Conservation (phyloP, 2,329 filamentous ascomycete species). For the Curvularia hawaiiensis region DNA sequence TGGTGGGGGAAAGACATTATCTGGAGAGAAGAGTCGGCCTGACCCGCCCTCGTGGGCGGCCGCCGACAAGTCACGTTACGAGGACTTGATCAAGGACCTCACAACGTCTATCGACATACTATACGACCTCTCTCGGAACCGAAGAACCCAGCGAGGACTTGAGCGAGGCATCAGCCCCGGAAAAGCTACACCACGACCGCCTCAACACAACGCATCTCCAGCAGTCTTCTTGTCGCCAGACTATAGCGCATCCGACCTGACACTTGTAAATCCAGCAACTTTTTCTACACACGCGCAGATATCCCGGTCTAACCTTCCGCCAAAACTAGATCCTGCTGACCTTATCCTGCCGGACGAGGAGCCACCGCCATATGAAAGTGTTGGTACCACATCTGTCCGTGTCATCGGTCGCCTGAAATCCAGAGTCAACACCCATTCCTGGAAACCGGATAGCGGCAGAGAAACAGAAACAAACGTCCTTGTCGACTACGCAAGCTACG, state of each 20-base stretch:
- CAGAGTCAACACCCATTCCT: constrained; percentile 44
- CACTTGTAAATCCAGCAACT: constrained; percentile 50
- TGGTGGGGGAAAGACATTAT: constrained; percentile 37
- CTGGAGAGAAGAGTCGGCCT: constrained; percentile 46
- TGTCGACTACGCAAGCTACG: constrained; percentile 69
- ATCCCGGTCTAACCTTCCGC: constrained; percentile 44
- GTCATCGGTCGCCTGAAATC: constrained; percentile 52
- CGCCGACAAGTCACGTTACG: constrained; percentile 76
- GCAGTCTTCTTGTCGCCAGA: constrained; percentile 40
- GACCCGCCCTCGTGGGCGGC: constrained; percentile 51
- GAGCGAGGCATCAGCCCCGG: constrained; percentile 24
- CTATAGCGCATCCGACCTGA: constrained; percentile 50
- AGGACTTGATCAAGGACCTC: constrained; percentile 74
- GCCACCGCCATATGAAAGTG: constrained; percentile 56
- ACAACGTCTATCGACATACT: constrained; percentile 80
- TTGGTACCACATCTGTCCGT: constrained; percentile 52
- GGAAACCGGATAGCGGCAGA: constrained; percentile 45
- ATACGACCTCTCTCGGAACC: constrained; percentile 74
- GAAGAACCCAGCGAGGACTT: constrained; percentile 50
- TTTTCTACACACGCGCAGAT: constrained; percentile 32
- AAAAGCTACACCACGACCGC: constrained; percentile 29
- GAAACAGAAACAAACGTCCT: constrained; percentile 61
- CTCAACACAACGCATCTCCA: constrained; percentile 21
- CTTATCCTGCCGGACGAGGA: constrained; percentile 53
- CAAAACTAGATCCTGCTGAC: constrained; percentile 51